These are phyloP conservation scores for Exophiala aquamarina DNA, from an alignment of 2,329 filamentous ascomycete species.

Conservation along the genomic window DNA sequence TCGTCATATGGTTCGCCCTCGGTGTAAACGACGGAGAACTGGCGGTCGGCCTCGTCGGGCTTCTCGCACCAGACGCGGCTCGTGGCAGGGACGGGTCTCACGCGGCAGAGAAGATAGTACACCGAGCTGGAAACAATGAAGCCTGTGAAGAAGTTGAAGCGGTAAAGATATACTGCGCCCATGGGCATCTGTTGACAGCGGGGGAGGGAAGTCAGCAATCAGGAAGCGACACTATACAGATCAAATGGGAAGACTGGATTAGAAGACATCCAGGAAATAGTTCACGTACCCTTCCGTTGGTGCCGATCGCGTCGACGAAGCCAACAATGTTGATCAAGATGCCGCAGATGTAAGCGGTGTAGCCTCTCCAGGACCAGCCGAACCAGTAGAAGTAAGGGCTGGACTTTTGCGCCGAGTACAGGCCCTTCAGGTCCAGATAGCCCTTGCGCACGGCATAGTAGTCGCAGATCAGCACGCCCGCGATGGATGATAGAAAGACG, in stretches of 20 bases:
- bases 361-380: constrained; percentile 81
- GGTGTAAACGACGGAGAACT: constrained; percentile 14
- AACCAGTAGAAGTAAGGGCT: constrained; percentile 72
- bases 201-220: background rate
- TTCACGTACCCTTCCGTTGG: constrained; percentile 25
- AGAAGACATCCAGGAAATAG: no score
- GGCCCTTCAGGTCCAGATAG: constrained; percentile 73
- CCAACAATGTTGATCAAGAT: constrained; percentile 91
- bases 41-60: constrained; percentile 16
- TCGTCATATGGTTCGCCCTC: constrained; percentile 13
- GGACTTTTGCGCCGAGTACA: constrained; percentile 67
- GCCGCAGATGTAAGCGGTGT: constrained; percentile 70
- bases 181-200: constrained; percentile 58
- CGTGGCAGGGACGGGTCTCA: constrained; percentile 72
- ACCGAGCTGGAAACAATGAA: constrained; percentile 67
- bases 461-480: constrained; percentile 84
- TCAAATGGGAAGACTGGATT: no score
- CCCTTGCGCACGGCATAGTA: constrained; percentile 85
- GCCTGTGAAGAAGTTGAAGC: constrained; percentile 85
- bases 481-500: constrained; percentile 90
- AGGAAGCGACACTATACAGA: no score
- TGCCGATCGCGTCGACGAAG: constrained; percentile 78
- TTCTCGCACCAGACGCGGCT: constrained; percentile 78
- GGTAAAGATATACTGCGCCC: constrained; percentile 83
- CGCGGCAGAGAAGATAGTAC: constrained; percentile 69